Conservation (phyloP, 202 grass and related monocot species). For the Digitaria exilis region DNA sequence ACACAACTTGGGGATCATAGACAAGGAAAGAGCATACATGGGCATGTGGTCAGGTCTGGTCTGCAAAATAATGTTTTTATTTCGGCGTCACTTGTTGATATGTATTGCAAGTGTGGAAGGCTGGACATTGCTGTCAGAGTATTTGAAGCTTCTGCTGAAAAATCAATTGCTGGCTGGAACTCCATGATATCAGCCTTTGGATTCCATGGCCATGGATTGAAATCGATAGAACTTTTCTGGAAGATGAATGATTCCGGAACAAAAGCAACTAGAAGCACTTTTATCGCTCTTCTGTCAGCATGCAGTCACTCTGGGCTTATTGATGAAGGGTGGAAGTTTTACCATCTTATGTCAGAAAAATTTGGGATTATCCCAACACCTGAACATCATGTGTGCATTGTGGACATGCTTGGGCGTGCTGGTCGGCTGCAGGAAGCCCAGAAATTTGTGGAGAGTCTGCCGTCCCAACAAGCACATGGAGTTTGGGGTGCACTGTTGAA, state of each 20-base stretch:
- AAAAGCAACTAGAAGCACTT: constrained; percentile 73
- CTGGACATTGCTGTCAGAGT: constrained; percentile 51
- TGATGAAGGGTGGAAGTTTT: constrained; percentile 76
- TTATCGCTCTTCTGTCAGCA: constrained; percentile 83
- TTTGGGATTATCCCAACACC: constrained; percentile 56
- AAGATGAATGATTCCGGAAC: constrained; percentile 62
- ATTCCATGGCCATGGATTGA: constrained; percentile 70
- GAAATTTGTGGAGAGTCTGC: constrained; percentile 55
- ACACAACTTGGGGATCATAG: constrained; percentile 61
- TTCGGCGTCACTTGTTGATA: constrained; percentile 75
- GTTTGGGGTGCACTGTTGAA: constrained; percentile 76
- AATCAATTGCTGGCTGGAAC: constrained; percentile 83
- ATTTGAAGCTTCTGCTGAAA: constrained; percentile 65
- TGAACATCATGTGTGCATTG: constrained; percentile 75
- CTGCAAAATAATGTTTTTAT: constrained; percentile 67
- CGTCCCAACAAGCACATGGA: constrained; percentile 49
- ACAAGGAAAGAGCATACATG: constrained; percentile 74
- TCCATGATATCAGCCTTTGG: constrained; percentile 85
- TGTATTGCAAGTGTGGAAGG: constrained; percentile 89
- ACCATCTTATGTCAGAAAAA: constrained; percentile 68
- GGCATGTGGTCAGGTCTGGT: constrained; percentile 53
- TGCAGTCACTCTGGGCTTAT: constrained; percentile 76
- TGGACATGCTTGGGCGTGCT: constrained; percentile 77
- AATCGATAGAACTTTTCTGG: constrained; percentile 64
- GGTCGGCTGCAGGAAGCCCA: constrained; percentile 64